Evolutionary conservation across 2,329 filamentous ascomycete species (phyloP).

Genomic region (Talaromyces marneffei): DNA sequence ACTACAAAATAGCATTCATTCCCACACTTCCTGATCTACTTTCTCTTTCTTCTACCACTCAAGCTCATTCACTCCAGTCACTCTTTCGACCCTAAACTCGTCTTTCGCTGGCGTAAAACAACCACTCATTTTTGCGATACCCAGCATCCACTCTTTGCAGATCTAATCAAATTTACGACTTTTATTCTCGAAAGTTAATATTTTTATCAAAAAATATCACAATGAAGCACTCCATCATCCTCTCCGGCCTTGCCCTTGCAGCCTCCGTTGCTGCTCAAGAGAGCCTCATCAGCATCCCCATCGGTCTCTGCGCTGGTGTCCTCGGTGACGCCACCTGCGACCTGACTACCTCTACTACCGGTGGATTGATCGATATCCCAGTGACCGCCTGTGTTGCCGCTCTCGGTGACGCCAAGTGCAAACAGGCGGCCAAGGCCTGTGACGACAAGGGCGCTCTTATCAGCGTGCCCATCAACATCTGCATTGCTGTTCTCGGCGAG

Average conservation of each 20-base stretch:
- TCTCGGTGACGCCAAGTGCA: conserved; percentile 23
- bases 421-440: conserved; percentile 18
- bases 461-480: conserved; percentile 25
- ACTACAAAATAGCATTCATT: conserved; percentile 14
- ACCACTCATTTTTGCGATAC: conserved; percentile 24
- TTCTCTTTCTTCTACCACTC: conserved; percentile 9
- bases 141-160: conserved; percentile 22
- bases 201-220: conserved; percentile 8
- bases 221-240: conserved; percentile 18
- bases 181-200: neutral
- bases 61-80: conserved; percentile 16
- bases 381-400: conserved; percentile 21
- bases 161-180: neutral
- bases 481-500: conserved; percentile 26
- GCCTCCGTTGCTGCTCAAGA: conserved; percentile 17
- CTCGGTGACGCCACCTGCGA: conserved; percentile 24
- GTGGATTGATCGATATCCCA: conserved; percentile 24
- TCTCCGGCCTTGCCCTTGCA: conserved; percentile 22
- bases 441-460: conserved; percentile 19
- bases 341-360: conserved; percentile 14
- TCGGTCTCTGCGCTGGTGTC: conserved; percentile 22
- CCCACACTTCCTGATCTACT: neutral
- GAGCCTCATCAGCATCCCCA: conserved; percentile 21
- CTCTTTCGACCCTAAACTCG: conserved; percentile 15
- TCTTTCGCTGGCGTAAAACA: conserved; percentile 11